These are phyloP conservation scores for Orbilia oligospora DNA, from an alignment of 2,329 filamentous ascomycete genomes.

Conservation along the genomic window DNA sequence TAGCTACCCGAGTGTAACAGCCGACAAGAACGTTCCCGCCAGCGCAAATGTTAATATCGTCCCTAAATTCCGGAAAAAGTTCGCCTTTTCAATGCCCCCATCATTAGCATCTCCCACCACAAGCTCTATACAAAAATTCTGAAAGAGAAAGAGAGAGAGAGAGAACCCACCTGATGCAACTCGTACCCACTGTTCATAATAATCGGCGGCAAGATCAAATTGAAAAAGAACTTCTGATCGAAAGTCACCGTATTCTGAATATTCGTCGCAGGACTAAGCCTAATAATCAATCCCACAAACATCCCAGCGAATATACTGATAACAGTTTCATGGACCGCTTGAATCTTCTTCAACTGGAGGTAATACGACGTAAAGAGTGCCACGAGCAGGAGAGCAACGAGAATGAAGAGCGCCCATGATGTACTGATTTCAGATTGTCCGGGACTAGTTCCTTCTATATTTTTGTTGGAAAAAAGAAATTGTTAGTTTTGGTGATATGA, in stretches of 20 bases:
- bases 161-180: slow-evolving; percentile 79
- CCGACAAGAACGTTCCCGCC: slow-evolving; percentile 95
- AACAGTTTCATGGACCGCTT: slow-evolving; percentile 97
- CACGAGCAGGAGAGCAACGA: slow-evolving; percentile 91
- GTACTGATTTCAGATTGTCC: slow-evolving; percentile 94
- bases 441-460: slow-evolving; percentile 78
- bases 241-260: slow-evolving; percentile 94
- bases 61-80: slow-evolving; percentile 98
- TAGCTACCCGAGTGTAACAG: slow-evolving; percentile 82
- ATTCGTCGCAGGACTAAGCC: slow-evolving; percentile 83
- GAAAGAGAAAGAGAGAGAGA: slow-evolving; percentile 1
- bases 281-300: slow-evolving; percentile 88
- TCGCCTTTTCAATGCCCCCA: slow-evolving; percentile 75
- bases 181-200: slow-evolving; percentile 98
- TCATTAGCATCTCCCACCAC: slow-evolving; percentile 20
- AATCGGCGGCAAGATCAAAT: slow-evolving; percentile 96
- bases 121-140: slow-evolving; percentile 12
- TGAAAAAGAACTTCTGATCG: slow-evolving; percentile 99
- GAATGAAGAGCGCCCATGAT: slow-evolving; percentile 97
- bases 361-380: slow-evolving; percentile 98
- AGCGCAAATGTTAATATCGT: slow-evolving; percentile 98
- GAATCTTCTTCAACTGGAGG: slow-evolving; percentile 95
- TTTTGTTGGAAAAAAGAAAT: not conserved
- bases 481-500: slow-evolving; percentile 20
- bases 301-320: slow-evolving; percentile 96